Evolutionary conservation across 1,139 yeast genomes (phyloP).

Genomic region (Geotrichum australiense): DNA sequence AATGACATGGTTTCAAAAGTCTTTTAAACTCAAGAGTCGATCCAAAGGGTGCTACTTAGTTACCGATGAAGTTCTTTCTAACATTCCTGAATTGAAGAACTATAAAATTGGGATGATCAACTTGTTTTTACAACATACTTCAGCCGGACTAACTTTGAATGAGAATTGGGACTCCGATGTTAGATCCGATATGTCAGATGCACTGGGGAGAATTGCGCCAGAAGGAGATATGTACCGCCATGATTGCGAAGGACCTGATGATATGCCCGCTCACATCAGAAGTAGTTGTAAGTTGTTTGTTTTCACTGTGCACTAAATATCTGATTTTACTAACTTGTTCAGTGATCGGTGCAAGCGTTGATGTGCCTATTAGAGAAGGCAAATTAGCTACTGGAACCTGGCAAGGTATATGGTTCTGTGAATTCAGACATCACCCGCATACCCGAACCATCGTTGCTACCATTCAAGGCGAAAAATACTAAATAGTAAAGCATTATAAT

Average conservation of each 20-base stretch:
- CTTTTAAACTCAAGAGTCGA: conserved; percentile 51
- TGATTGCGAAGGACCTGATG: conserved; percentile 71
- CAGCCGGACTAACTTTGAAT: conserved; percentile 68
- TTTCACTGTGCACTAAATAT: conserved; percentile 12
- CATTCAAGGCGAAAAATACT: conserved; percentile 48
- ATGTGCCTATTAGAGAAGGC: conserved; percentile 66
- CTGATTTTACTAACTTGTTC: conserved; percentile 7
- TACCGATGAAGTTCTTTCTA: conserved; percentile 53
- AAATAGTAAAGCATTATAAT: background rate
- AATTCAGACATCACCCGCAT: conserved; percentile 60
- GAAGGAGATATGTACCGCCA: conserved; percentile 59
- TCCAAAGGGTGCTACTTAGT: conserved; percentile 64
- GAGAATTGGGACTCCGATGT: conserved; percentile 81
- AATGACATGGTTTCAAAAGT: conserved; percentile 38
- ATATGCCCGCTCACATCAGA: conserved; percentile 77
- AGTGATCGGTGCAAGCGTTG: conserved; percentile 56
- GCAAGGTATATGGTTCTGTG: conserved; percentile 77
- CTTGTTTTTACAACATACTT: conserved; percentile 68
- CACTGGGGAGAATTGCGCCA: conserved; percentile 61
- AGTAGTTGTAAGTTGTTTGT: conserved; percentile 36
- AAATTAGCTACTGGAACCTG: conserved; percentile 67
- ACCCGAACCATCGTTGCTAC: conserved; percentile 65
- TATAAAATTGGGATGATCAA: conserved; percentile 60
- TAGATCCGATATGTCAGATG: conserved; percentile 56
- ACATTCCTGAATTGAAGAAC: conserved; percentile 53